Base-by-base conservation (phyloP, 139 green algal genomes). In the Haematococcus lacustris region DNA sequence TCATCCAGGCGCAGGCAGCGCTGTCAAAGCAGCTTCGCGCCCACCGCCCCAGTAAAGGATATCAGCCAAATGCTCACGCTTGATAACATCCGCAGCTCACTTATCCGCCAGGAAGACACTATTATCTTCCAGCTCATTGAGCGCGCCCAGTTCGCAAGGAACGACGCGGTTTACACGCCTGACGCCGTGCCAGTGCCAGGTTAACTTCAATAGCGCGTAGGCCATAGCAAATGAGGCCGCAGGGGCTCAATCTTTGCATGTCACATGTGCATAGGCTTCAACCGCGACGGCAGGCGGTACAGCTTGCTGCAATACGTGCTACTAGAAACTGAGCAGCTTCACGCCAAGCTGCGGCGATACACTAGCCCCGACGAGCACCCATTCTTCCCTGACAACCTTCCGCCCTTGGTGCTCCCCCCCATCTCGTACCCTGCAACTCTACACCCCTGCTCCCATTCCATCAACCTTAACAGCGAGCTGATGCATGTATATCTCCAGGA, bases 81-180 rank as follows among this genome's bases (percentile, higher is more conserved):
- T 21, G 53, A 64, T 4, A 64, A 26, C 53, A 64, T 64, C 53
- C 53, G 53, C 51, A 76, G 86, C 70, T 83, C 83, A 1, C 85
- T 97, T 3, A 96, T 97, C 47, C 78, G 90, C 6, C 91, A 96
- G 81, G 94, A 99, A 74, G 95, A 99, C 85, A 98, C 88, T 38
- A 99, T 99, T 66, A 98, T 99, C 73, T 99, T 98, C 79, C 80
- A 73, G 33, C 77, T 99, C 37, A 96, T 98, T n/a, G 93, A 98
- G 80, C 78, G 96, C 0, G 85, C 92, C 5, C 96, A 98, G 82
- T 99, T 95, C 72, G 85, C 85, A 13, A 68, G 74, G 37, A 98
- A 99, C 75, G 57, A 72, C 0, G 39, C 85, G 0, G 85, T 97
- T 2, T 99, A 99, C 74, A 40, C 84, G 26, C 34, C 86, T 28